These are phyloP conservation scores for Deinandra increscens DNA, from an alignment of 129 eudicot species.

Conservation along the genomic window DNA sequence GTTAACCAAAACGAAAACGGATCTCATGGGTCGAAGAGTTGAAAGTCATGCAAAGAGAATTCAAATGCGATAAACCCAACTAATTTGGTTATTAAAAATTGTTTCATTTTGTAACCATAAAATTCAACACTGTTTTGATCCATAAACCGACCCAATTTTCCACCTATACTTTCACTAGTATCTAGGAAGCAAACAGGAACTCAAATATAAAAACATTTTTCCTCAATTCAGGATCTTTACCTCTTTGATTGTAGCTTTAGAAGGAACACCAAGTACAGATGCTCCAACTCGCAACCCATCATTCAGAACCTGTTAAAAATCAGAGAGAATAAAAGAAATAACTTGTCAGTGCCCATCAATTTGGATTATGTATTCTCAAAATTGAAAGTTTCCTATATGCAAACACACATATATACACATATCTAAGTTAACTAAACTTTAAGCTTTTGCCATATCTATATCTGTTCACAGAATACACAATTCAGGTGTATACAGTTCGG, in stretches of 20 bases:
- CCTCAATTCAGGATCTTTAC: slow-evolving; percentile 33
- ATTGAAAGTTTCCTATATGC: neutral
- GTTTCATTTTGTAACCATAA: neutral
- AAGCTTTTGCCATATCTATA: neutral
- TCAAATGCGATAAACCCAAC: neutral
- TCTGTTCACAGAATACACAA: neutral
- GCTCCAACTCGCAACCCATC: slow-evolving; percentile 85
- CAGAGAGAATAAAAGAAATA: neutral
- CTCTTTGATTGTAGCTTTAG: slow-evolving; percentile 98
- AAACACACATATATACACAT: neutral
- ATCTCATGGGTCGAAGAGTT: neutral
- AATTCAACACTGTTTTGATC: neutral
- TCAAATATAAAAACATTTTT: neutral
- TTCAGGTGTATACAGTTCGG: neutral
- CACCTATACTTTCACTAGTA: neutral
- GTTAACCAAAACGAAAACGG: neutral
- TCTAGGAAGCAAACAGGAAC: slow-evolving; percentile 1
- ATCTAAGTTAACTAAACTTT: neutral
- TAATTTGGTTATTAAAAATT: neutral
- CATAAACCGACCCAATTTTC: neutral
- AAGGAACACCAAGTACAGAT: slow-evolving; percentile 98
- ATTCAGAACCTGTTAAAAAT: slow-evolving; percentile 61
- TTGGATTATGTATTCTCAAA: neutral
- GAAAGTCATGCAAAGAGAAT: slow-evolving; percentile 10
- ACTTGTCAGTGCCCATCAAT: neutral